Base-by-base conservation (phyloP, 768 basidiomycete species). In the Lactifluus piperatus region DNA sequence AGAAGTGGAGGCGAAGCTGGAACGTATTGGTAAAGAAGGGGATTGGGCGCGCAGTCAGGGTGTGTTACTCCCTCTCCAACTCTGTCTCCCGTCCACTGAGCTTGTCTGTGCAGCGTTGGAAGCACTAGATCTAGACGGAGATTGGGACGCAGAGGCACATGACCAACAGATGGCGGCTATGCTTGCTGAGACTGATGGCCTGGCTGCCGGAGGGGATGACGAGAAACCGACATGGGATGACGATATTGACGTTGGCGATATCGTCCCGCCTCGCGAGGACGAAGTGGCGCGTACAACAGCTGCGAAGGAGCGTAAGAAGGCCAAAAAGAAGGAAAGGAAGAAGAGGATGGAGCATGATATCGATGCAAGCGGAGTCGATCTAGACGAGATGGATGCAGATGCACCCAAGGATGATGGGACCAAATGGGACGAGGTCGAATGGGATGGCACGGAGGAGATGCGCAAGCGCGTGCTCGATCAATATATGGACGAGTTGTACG, bases 181-280 rank as follows among this genome's bases (percentile, higher is more conserved):
- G 26, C 91, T 93, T 67, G 81, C 75, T 11, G 76, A 75, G 26
- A 81, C 80, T 3, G 77, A 75, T 13, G 71, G 66, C n/a, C 72
- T 72, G 5, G 70, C 71, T 50, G 60, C 62, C 6, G 36, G 52
- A 46, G 56, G 51, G 30, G 76, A 75, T 37, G 72, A 73, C 50
- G 79, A 81, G 62, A 95, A 95, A 72, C 97, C 97, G 3, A 72
- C 74, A 0, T 99, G 95, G 95, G 86, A 90, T 43, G 90, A 97
- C 62, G 93, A 97, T 66, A 82, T 94, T 57, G 83, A 91, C 63
- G 80, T 94, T 47, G 79, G 75, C n/a, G 83, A 89, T 68, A 82
- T 91, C 36, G 68, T 69, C 4, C 71, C 64, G 44, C 72, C 62
- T 56, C 68, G 73, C 9, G 75, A 71, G 5, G 68, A 73, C 9